Conservation (phyloP, 768 basidiomycete species). For the Phlebiopsis flavidoalba region DNA sequence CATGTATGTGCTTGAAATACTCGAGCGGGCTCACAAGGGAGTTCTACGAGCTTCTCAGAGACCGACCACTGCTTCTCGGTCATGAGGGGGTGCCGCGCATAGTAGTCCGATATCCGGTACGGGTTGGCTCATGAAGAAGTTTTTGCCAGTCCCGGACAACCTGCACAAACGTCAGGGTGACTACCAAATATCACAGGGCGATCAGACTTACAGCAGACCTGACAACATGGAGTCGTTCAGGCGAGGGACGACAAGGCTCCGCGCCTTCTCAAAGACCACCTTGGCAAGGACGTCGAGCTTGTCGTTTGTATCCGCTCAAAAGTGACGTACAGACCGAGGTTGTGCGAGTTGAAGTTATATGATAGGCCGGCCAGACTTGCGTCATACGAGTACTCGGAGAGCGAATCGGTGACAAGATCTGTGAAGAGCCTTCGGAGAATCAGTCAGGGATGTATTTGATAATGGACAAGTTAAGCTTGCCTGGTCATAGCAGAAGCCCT, state of each 20-base stretch:
- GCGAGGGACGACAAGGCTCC: conserved; percentile 54
- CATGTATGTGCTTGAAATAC: background rate
- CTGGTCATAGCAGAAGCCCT: conserved; percentile 70
- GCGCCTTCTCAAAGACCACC: conserved; percentile 66
- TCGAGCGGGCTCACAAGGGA: conserved; percentile 62
- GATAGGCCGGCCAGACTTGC: conserved; percentile 86
- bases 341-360: conserved; percentile 60
- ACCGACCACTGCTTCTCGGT: conserved; percentile 71
- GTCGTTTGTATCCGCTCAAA: conserved; percentile 90
- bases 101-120: conserved; percentile 75
- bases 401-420: conserved; percentile 82
- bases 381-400: conserved; percentile 89
- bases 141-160: conserved; percentile 74
- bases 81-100: conserved; percentile 62
- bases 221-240: conserved; percentile 74
- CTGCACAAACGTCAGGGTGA: conserved; percentile 32
- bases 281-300: conserved; percentile 73
- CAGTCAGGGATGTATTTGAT: background rate
- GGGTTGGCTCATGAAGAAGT: conserved; percentile 85
- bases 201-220: conserved; percentile 66
- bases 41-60: conserved; percentile 67
- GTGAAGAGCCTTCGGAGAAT: conserved; percentile 55
- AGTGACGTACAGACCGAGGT: conserved; percentile 61
- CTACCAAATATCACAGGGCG: background rate
- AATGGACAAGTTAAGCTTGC: conserved; percentile 31